A percentile compares a stretch with the other conserved stretches of the same genome.
These are phyloP conservation scores for Trichophyton verrucosum DNA, from an alignment of 2,329 filamentous ascomycete species.

Conservation along the genomic window DNA sequence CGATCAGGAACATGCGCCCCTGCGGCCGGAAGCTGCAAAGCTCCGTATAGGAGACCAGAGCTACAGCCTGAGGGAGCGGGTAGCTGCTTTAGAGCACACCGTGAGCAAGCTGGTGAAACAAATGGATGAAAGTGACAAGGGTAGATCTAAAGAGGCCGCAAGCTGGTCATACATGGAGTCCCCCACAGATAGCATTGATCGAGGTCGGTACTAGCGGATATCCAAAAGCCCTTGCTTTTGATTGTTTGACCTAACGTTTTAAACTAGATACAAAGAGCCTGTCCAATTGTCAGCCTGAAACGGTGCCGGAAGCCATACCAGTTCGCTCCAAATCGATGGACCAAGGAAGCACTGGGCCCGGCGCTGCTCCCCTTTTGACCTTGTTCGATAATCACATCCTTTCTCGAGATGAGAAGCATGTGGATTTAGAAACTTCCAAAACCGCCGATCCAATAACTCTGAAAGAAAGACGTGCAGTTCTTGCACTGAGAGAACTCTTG, in stretches of 20 bases:
- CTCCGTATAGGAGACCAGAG: constrained; percentile 18
- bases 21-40: constrained; percentile 15
- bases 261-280: background rate
- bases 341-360: constrained; percentile 13
- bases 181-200: constrained; percentile 1
- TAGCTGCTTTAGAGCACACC: constrained; percentile 27
- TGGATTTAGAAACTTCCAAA: background rate
- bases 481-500: constrained; percentile 24
- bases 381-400: constrained; percentile 30
- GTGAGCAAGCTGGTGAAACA: constrained; percentile 25
- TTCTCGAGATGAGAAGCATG: background rate
- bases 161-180: background rate
- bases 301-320: background rate
- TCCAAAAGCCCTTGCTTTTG: background rate
- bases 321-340: background rate
- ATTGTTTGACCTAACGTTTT: background rate
- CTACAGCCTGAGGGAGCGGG: constrained; percentile 29
- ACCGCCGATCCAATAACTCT: constrained; percentile 11
- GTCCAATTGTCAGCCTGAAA: background rate
- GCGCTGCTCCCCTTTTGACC: constrained; percentile 26
- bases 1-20: constrained; percentile 27
- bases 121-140: constrained; percentile 16
- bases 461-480: constrained; percentile 18
- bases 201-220: background rate
- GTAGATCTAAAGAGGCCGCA: background rate